Conservation (phyloP, 345 rosid species). For the Eucalyptus microcorys region DNA sequence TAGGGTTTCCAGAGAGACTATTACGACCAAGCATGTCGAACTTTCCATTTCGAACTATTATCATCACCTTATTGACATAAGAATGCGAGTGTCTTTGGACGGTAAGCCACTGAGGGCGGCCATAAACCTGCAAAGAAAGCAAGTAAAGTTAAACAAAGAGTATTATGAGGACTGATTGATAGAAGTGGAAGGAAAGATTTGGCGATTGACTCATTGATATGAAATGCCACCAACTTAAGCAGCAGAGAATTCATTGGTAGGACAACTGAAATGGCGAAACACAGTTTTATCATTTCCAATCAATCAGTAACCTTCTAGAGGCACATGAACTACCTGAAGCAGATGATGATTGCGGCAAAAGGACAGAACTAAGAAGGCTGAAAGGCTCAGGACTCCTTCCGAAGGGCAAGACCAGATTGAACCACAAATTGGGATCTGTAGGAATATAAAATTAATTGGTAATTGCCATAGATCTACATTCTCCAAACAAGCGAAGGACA, state of each 20-base stretch:
- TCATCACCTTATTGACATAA: constrained; percentile 51
- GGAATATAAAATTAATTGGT: background rate
- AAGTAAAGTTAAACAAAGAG: background rate
- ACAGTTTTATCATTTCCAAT: background rate
- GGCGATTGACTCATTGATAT: background rate
- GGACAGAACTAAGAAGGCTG: constrained; percentile 74
- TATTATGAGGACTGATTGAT: background rate
- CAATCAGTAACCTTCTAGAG: background rate
- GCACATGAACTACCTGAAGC: constrained; percentile 45
- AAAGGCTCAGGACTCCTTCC: constrained; percentile 58
- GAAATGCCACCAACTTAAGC: background rate
- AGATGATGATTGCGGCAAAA: constrained; percentile 79
- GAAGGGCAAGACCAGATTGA: constrained; percentile 82
- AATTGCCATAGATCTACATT: background rate
- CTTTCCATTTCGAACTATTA: background rate
- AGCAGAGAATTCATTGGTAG: background rate
- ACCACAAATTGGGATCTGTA: constrained; percentile 71
- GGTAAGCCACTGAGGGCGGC: constrained; percentile 87
- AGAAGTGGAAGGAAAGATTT: background rate
- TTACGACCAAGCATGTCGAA: background rate
- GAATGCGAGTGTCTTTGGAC: constrained; percentile 49
- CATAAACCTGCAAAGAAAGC: constrained; percentile 40
- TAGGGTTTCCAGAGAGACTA: background rate
- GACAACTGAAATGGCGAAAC: background rate
- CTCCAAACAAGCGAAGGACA: background rate